Evolutionary conservation across 768 basidiomycete genomes (phyloP).

Genomic region (Tylopilus rubrobrunneus): DNA sequence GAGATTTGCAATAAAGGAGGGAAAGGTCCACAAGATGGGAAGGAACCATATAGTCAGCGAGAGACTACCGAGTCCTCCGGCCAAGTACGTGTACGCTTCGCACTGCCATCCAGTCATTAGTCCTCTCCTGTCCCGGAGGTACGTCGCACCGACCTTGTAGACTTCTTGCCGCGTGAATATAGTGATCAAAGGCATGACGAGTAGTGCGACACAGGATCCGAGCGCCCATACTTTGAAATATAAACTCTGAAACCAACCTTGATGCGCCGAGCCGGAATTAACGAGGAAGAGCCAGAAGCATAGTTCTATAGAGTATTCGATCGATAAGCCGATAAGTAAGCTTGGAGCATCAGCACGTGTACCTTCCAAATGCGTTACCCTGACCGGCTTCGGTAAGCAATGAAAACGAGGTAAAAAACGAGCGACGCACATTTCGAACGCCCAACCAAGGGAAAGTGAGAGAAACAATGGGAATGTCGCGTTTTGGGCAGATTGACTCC

Average conservation of each 20-base stretch:
- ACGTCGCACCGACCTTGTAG: conserved; percentile 44
- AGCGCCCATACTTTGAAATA: conserved; percentile 74
- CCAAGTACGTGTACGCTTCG: conserved; percentile 67
- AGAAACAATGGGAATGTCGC: conserved; percentile 67
- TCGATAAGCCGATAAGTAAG: neutral
- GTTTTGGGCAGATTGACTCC: conserved; percentile 42
- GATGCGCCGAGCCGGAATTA: conserved; percentile 55
- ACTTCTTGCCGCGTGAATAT: conserved; percentile 57
- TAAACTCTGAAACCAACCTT: conserved; percentile 71
- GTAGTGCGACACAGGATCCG: conserved; percentile 57
- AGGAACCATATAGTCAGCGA: conserved; percentile 72
- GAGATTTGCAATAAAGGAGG: conserved; percentile 55
- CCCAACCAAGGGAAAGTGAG: conserved; percentile 64
- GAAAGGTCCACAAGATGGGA: conserved; percentile 71
- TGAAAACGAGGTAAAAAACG: neutral
- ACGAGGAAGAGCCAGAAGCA: conserved; percentile 88
- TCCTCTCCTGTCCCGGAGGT: neutral
- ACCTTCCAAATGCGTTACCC: conserved; percentile 82
- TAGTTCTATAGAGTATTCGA: conserved; percentile 47
- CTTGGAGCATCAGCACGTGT: neutral
- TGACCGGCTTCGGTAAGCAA: conserved; percentile 22
- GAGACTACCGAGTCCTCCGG: conserved; percentile 65
- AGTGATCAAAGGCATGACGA: conserved; percentile 70
- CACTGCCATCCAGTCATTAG: conserved; percentile 39
- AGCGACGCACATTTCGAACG: conserved; percentile 61